Percentiles rank a stretch among this genome's conserved stretches.
These are phyloP conservation scores for Fusarium setosum DNA, from an alignment of 2,329 filamentous ascomycete species.

Conservation along the genomic window DNA sequence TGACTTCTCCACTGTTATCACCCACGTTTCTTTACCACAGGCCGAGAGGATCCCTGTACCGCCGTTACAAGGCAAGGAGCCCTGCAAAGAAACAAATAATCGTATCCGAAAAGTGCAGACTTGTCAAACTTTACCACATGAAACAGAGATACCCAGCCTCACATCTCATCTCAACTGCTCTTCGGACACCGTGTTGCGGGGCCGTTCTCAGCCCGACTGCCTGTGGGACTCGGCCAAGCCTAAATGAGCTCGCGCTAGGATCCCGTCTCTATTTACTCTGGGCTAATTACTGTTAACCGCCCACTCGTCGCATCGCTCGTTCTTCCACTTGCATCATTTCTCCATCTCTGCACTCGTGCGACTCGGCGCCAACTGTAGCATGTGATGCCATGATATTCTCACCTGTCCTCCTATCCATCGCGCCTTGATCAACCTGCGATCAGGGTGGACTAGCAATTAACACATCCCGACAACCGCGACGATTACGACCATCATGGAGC, in stretches of 20 bases:
- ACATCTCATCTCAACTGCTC: background rate
- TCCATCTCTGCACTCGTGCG: conserved; percentile 4
- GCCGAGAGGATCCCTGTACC: background rate
- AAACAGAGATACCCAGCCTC: background rate
- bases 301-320: conserved; percentile 32
- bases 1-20: conserved; percentile 5
- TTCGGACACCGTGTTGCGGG: conserved; percentile 11
- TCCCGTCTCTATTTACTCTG: conserved; percentile 33
- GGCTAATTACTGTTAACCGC: conserved; percentile 15
- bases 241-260: conserved; percentile 21
- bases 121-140: too few species aligned
- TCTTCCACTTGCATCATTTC: conserved; percentile 30
- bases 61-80: background rate
- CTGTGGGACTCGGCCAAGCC: conserved; percentile 32
- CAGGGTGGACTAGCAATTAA: conserved; percentile 22
- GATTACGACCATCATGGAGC: conserved; percentile 32
- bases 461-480: conserved; percentile 4
- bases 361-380: conserved; percentile 1
- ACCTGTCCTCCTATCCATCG: conserved; percentile 11
- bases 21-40: background rate
- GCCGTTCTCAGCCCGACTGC: conserved; percentile 21
- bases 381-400: conserved; percentile 33
- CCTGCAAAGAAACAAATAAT: background rate
- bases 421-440: conserved; percentile 35
- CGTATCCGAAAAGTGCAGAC: background rate